These are phyloP conservation scores for Termitomyces eurrhizus DNA, from an alignment of 768 basidiomycete genomes.

Conservation along the genomic window DNA sequence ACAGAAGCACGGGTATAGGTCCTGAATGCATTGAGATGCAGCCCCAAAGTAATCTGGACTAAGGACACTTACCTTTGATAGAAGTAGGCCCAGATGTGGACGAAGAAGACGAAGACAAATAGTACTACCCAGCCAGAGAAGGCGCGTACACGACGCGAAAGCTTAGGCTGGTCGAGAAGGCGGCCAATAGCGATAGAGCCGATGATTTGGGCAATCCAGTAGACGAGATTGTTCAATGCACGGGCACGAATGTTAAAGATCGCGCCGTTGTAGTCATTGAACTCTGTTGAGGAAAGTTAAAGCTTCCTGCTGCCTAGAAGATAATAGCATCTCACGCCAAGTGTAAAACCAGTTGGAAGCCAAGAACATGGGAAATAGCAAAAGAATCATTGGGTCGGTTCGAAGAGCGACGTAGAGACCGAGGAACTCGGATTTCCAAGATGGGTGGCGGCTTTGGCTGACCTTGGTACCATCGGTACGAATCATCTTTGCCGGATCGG, in stretches of 20 bases:
- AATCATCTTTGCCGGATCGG: constrained; percentile 65
- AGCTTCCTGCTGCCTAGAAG: constrained; percentile 2
- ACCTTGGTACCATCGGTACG: constrained; percentile 75
- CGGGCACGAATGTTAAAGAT: constrained; percentile 79
- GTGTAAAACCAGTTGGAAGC: constrained; percentile 86
- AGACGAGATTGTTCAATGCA: constrained; percentile 72
- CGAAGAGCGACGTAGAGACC: constrained; percentile 65
- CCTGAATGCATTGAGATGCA: constrained; percentile 8
- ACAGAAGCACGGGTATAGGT: constrained; percentile 58
- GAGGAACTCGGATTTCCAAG: constrained; percentile 75
- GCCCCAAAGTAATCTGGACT: neutral
- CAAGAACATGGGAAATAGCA: constrained; percentile 86
- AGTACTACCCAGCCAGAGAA: constrained; percentile 66
- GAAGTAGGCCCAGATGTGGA: constrained; percentile 74
- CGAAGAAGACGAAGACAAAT: constrained; percentile 57
- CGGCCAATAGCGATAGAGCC: constrained; percentile 69
- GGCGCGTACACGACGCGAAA: constrained; percentile 66
- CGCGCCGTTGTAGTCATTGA: constrained; percentile 74
- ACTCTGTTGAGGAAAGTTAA: constrained; percentile 40
- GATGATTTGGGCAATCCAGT: constrained; percentile 77
- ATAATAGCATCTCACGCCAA: constrained; percentile 54
- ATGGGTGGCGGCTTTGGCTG: constrained; percentile 56
- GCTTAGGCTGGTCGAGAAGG: constrained; percentile 53
- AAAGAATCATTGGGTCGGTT: constrained; percentile 66
- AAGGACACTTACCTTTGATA: constrained; percentile 59